phyloP scores from a whole-genome alignment of 257 asterid genomes.

The Rubia yunnanensis region DNA sequence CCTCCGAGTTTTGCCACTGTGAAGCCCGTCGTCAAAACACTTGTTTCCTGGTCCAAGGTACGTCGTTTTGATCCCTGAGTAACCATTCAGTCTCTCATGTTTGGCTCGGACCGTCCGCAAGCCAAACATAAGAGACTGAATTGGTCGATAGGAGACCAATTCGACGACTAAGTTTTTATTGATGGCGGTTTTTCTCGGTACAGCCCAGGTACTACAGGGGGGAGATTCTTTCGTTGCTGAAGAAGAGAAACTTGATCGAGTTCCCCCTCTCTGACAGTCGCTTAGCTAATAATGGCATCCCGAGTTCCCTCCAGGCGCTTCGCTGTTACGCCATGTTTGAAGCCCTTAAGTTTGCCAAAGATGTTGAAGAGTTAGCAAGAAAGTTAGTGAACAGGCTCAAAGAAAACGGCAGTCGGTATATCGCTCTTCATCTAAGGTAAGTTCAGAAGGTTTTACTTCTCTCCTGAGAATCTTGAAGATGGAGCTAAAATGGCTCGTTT shows the following conservation, averaged over 20 bases:
- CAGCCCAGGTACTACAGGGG: conserved; percentile 35
- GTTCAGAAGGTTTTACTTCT: background rate
- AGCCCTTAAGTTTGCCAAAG: conserved; percentile 25
- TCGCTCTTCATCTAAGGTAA: conserved; percentile 40
- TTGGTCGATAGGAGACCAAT: too few relatives aligned
- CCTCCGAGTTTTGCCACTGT: conserved; percentile 17
- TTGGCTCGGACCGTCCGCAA: background rate
- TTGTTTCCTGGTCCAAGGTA: conserved; percentile 43
- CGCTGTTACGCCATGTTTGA: conserved; percentile 37
- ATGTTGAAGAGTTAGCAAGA: conserved; percentile 22
- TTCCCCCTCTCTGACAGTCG: conserved; percentile 33
- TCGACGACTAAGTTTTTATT: background rate
- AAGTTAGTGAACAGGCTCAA: conserved; percentile 26
- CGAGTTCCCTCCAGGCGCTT: conserved; percentile 28
- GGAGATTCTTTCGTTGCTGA: conserved; percentile 17
- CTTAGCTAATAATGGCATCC: conserved; percentile 31
- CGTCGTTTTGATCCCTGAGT: background rate
- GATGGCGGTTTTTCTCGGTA: background rate
- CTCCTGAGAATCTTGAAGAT: background rate
- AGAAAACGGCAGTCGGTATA: conserved; percentile 20
- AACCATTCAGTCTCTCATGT: background rate
- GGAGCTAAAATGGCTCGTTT: too few relatives aligned
- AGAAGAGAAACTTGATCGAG: conserved; percentile 21
- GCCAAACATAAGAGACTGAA: background rate
- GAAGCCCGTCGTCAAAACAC: conserved; percentile 21